phyloP scores from a whole-genome alignment of 2,329 filamentous ascomycete genomes.

The Botrytis medusae region DNA sequence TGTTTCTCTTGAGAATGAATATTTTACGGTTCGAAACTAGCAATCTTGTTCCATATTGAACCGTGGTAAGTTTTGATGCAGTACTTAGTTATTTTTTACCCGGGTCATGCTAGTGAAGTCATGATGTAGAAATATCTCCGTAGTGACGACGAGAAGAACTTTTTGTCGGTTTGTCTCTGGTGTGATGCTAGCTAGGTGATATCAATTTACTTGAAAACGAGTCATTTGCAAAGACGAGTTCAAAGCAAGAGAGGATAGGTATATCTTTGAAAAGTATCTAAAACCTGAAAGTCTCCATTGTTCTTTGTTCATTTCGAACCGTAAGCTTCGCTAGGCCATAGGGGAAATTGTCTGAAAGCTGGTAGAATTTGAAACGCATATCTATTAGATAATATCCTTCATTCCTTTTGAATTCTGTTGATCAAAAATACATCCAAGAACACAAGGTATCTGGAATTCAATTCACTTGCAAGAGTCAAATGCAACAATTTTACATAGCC shows the following conservation, averaged over 20 bases:
- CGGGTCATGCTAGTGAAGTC: not conserved
- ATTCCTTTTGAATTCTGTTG: no score
- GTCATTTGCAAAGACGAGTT: not conserved
- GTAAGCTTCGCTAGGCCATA: not conserved
- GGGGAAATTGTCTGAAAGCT: not conserved
- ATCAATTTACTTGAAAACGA: fast-evolving
- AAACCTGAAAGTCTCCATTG: fast-evolving
- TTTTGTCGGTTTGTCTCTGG: not conserved
- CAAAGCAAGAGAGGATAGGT: not conserved
- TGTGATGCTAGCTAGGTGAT: not conserved
- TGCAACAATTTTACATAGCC: fast-evolving
- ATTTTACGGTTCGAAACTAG: not conserved
- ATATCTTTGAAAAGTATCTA: fast-evolving
- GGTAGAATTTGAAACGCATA: fast-evolving
- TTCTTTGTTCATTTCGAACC: not conserved
- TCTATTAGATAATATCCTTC: not conserved
- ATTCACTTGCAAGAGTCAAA: not conserved
- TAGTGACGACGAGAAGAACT: fast-evolving
- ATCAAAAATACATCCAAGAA: no score
- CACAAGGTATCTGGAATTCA: no score
- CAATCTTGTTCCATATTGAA: not conserved
- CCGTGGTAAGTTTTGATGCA: not conserved
- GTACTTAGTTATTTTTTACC: not conserved
- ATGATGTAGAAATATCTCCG: not conserved
- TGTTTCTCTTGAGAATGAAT: not conserved